Conservation (phyloP, 2,329 filamentous ascomycete genomes). For the Talaromyces sp. region DNA sequence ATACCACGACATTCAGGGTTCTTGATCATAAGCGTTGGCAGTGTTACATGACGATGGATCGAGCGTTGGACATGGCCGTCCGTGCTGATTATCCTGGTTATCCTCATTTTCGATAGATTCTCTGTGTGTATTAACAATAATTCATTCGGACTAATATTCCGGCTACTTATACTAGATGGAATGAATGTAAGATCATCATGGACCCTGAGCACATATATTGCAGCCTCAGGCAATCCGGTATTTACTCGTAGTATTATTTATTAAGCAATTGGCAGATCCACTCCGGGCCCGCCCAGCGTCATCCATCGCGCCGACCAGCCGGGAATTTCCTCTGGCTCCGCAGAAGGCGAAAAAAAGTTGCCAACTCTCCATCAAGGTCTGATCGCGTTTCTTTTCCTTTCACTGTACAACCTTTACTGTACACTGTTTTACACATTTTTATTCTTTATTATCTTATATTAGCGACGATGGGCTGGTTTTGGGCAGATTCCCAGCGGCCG, state of each 20-base stretch:
- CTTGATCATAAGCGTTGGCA: slow-evolving; percentile 13
- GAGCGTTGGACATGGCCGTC: neutral
- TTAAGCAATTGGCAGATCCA: neutral
- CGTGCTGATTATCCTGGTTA: neutral
- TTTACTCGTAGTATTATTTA: too few species aligned
- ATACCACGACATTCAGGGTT: slow-evolving; percentile 53
- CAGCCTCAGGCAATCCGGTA: too few species aligned
- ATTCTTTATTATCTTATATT: neutral
- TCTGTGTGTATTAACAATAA: slow-evolving; percentile 12
- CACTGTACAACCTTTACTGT: slow-evolving; percentile 14
- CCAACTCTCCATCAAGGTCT: neutral
- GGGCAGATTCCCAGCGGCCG: slow-evolving; percentile 54
- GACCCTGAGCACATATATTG: too few species aligned
- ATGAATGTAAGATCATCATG: too few species aligned
- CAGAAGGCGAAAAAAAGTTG: slow-evolving; percentile 14
- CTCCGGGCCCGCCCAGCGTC: slow-evolving; percentile 10
- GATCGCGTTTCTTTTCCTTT: neutral
- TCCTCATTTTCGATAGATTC: neutral
- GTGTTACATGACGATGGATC: neutral
- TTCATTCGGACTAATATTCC: neutral
- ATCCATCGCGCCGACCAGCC: slow-evolving; percentile 8
- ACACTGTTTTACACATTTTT: neutral
- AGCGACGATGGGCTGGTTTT: slow-evolving; percentile 65
- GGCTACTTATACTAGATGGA: too few species aligned
- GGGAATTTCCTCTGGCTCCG: slow-evolving; percentile 14